Percentiles rank a stretch among this genome's conserved stretches.
Evolutionary conservation across 2,329 filamentous ascomycete genomes (phyloP).

Genomic region (Cladophialophora psammophila): DNA sequence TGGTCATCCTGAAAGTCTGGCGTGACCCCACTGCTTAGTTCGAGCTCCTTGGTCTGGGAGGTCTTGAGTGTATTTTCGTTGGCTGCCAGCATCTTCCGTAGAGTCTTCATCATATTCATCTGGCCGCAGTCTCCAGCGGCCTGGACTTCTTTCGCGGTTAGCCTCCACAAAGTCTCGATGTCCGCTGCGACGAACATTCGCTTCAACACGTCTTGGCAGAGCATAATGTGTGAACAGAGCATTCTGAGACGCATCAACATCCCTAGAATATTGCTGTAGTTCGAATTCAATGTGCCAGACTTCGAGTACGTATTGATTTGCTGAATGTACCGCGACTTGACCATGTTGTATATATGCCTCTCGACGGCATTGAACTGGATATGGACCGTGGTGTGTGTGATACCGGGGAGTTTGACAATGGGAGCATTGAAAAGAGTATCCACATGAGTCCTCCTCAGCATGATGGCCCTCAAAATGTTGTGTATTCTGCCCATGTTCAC

Average conservation of each 20-base stretch:
- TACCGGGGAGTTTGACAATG: conserved; percentile 62
- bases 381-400: conserved; percentile 52
- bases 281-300: conserved; percentile 32
- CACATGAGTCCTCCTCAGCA: conserved; percentile 64
- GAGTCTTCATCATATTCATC: conserved; percentile 43
- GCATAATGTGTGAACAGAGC: conserved; percentile 58
- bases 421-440: conserved; percentile 62
- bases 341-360: conserved; percentile 61
- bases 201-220: conserved; percentile 55
- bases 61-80: conserved; percentile 26
- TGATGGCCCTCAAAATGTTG: conserved; percentile 50
- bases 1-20: conserved; percentile 9
- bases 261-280: conserved; percentile 52
- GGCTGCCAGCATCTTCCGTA: conserved; percentile 33
- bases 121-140: conserved; percentile 37
- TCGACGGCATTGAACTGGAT: conserved; percentile 62
- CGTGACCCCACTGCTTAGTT: background rate
- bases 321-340: conserved; percentile 53
- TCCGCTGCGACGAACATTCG: conserved; percentile 55
- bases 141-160: conserved; percentile 42
- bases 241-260: conserved; percentile 62
- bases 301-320: conserved; percentile 50
- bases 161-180: conserved; percentile 52
- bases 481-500: conserved; percentile 40
- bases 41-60: conserved; percentile 16